Evolutionary conservation across 495 filamentous ascomycete species (phyloP).

Genomic region (Cairneyella variabilis): DNA sequence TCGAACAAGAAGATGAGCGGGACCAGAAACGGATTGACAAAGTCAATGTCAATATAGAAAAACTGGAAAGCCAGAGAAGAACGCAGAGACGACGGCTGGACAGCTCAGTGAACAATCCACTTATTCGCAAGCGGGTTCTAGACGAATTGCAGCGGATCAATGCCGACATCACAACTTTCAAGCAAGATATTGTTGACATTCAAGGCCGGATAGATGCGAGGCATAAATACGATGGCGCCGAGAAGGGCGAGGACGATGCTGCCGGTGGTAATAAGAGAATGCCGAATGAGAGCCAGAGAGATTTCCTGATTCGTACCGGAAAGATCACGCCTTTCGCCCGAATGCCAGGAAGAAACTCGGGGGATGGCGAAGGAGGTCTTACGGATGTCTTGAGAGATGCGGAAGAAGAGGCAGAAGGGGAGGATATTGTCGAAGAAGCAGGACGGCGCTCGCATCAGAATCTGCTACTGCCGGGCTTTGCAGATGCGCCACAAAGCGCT

Average conservation of each 20-base stretch:
- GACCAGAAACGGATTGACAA: constrained; percentile 85
- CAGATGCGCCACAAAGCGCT: constrained; percentile 37
- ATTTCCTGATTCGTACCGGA: constrained; percentile 89
- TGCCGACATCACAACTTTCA: constrained; percentile 52
- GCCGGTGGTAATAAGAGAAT: constrained; percentile 49
- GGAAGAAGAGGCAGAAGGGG: constrained; percentile 59
- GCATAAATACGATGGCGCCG: constrained; percentile 43
- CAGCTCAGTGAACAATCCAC: constrained; percentile 33
- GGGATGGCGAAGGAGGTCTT: constrained; percentile 56
- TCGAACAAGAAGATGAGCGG: constrained; percentile 79
- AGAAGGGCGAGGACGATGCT: constrained; percentile 35
- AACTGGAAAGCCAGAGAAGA: constrained; percentile 39
- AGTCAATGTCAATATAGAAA: constrained; percentile 56
- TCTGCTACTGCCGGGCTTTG: constrained; percentile 75
- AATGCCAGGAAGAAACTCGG: constrained; percentile 49
- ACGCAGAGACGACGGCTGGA: constrained; percentile 40
- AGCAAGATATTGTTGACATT: constrained; percentile 73
- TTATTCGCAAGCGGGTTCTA: constrained; percentile 45
- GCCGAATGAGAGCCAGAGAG: constrained; percentile 76
- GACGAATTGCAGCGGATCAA: constrained; percentile 62
- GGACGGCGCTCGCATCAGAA: constrained; percentile 72
- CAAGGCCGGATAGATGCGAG: constrained; percentile 72
- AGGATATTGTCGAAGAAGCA: constrained; percentile 30
- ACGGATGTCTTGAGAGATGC: constrained; percentile 73
- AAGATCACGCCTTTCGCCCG: constrained; percentile 95